phyloP scores from a whole-genome alignment of 2,329 filamentous ascomycete genomes.

The Calonectria multiphialidica region DNA sequence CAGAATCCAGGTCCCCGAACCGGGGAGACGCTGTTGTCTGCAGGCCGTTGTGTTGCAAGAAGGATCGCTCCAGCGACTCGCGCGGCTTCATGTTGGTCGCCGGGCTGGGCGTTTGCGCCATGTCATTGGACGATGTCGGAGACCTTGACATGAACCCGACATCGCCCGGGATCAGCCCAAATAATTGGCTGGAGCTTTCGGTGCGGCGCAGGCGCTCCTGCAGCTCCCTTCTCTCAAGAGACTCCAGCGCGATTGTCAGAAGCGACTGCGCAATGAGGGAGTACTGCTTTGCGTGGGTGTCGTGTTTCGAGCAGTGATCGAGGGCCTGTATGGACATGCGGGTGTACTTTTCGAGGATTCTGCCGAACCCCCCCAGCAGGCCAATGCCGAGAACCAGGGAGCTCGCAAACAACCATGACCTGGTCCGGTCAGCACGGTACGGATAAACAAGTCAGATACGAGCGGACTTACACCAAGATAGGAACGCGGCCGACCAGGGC shows the following conservation, averaged over 20 bases:
- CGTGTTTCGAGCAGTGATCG: constrained; percentile 61
- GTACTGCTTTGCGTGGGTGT: constrained; percentile 65
- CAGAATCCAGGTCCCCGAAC: constrained; percentile 51
- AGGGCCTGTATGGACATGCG: constrained; percentile 61
- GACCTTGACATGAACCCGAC: constrained; percentile 21
- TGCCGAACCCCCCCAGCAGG: constrained; percentile 63
- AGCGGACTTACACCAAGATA: constrained; percentile 60
- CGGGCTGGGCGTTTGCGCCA: constrained; percentile 32
- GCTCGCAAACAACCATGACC: constrained; percentile 67
- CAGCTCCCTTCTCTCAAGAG: constrained; percentile 61
- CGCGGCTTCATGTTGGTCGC: constrained; percentile 29
- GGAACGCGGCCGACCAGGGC: constrained; percentile 60
- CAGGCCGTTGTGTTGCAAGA: constrained; percentile 43
- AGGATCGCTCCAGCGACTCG: constrained; percentile 43
- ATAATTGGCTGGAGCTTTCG: constrained; percentile 64
- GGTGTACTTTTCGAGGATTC: constrained; percentile 63
- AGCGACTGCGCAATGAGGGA: constrained; percentile 66
- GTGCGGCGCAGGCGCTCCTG: constrained; percentile 60
- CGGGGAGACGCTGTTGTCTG: constrained; percentile 46
- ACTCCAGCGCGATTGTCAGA: constrained; percentile 57
- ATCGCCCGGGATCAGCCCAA: constrained; percentile 58
- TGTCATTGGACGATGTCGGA: constrained; percentile 19
- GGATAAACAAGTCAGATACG: neutral
- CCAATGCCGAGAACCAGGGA: constrained; percentile 65
- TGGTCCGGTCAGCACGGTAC: constrained; percentile 35